Evolutionary conservation across 164 flowering plant species (phyloP).

Genomic region (Pachysandra terminalis): DNA sequence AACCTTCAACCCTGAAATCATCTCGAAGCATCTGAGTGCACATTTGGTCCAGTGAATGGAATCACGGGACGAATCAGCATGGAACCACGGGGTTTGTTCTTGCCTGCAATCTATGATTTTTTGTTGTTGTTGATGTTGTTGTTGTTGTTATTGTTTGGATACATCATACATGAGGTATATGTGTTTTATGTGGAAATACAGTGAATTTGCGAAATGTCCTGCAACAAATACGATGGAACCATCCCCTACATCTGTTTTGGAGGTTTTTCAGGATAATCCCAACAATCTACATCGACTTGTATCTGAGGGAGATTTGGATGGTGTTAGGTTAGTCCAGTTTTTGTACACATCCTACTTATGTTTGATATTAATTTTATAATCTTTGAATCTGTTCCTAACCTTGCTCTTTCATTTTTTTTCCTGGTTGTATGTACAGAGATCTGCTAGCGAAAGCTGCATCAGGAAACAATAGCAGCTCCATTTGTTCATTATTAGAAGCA

Average conservation of each 20-base stretch:
- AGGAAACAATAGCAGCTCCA: conserved; percentile 34
- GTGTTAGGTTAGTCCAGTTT: conserved; percentile 65
- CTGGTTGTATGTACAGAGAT: conserved; percentile 40
- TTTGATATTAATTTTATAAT: not conserved
- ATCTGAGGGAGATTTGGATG: conserved; percentile 74
- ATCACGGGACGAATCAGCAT: no score
- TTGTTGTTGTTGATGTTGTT: not conserved
- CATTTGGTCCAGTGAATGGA: no score
- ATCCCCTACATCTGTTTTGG: conserved; percentile 43
- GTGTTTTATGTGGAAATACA: conserved; percentile 24
- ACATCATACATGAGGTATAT: not conserved
- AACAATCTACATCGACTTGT: conserved; percentile 65
- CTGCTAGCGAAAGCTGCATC: conserved; percentile 76
- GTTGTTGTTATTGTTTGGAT: not conserved
- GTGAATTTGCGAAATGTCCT: conserved; percentile 48
- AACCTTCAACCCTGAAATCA: no score
- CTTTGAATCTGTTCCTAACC: not conserved
- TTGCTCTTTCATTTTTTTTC: conserved; percentile 1
- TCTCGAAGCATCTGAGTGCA: no score
- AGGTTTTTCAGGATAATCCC: conserved; percentile 48
- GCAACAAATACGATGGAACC: conserved; percentile 42
- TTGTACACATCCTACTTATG: not conserved
- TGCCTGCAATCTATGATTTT: not conserved
- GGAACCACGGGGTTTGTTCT: not conserved
- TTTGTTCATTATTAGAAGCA: conserved; percentile 67